Conservation (phyloP, 2,329 filamentous ascomycete species). For the Karstenula rhodostoma region DNA sequence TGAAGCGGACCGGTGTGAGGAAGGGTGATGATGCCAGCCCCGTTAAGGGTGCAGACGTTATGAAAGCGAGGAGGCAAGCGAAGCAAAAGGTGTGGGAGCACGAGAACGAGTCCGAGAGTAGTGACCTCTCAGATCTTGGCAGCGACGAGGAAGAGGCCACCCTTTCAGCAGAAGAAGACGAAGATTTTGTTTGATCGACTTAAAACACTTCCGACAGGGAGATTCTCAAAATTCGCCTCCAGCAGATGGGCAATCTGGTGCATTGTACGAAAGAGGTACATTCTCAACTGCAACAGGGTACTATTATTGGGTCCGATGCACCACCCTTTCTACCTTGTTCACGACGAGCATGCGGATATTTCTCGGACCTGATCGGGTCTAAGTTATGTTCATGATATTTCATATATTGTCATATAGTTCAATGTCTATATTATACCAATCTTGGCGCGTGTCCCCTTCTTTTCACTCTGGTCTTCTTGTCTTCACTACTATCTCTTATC, state of each 20-base stretch:
- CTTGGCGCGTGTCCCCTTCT: not conserved
- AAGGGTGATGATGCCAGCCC: conserved; percentile 49
- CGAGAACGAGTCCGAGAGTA: conserved; percentile 37
- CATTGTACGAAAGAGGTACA: not conserved
- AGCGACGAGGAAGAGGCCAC: conserved; percentile 33
- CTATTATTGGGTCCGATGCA: not conserved
- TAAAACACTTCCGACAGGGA: too few species aligned
- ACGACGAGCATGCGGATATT: not conserved
- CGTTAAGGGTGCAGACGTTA: conserved; percentile 21
- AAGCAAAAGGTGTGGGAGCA: conserved; percentile 30
- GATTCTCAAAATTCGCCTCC: too few species aligned
- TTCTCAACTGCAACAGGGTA: not conserved
- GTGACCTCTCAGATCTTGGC: conserved; percentile 36
- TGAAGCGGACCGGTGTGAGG: conserved; percentile 64
- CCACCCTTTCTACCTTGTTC: not conserved
- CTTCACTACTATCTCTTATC: not conserved
- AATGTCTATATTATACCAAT: not conserved
- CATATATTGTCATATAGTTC: not conserved
- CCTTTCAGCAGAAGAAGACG: not conserved
- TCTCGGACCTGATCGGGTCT: not conserved
- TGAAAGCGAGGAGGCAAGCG: conserved; percentile 11
- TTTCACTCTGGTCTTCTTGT: not conserved
- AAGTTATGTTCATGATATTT: not conserved
- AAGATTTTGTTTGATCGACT: not conserved
- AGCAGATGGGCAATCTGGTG: not conserved